Conservation (phyloP, 805 yeast genomes). For the Yamadazyma olivae region DNA sequence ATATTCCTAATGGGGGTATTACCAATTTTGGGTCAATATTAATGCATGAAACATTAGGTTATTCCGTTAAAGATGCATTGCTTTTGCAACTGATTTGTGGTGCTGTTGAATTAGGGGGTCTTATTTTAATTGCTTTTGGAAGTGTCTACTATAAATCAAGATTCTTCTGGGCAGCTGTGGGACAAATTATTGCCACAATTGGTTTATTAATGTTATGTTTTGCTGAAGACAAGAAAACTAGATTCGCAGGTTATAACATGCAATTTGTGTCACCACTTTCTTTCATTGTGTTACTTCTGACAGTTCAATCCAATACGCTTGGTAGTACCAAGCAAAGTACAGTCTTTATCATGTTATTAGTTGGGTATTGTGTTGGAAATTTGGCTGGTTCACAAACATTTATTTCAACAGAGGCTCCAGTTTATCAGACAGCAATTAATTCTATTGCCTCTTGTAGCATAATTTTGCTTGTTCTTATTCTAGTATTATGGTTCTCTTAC, state of each 20-base stretch:
- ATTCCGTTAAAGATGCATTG: constrained; percentile 30
- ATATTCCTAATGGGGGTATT: constrained; percentile 28
- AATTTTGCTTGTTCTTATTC: constrained; percentile 23
- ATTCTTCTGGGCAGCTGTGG: constrained; percentile 23
- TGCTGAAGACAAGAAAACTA: constrained; percentile 22
- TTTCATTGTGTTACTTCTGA: constrained; percentile 28
- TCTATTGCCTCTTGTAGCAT: constrained; percentile 35
- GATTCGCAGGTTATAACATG: constrained; percentile 12
- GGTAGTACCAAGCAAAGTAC: constrained; percentile 58
- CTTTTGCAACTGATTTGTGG: constrained; percentile 48
- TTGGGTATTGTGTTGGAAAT: constrained; percentile 55
- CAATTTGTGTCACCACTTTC: constrained; percentile 21
- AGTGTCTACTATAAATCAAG: constrained; percentile 25
- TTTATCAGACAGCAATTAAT: constrained; percentile 38
- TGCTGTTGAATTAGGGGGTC: constrained; percentile 43
- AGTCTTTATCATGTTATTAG: constrained; percentile 41
- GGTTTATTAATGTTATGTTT: constrained; percentile 42
- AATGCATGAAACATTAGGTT: constrained; percentile 23
- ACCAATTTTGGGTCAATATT: constrained; percentile 35
- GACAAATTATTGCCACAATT: constrained; percentile 19
- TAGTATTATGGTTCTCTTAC: constrained; percentile 24
- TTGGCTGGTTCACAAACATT: constrained; percentile 55
- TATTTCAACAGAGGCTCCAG: constrained; percentile 40
- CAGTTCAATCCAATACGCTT: constrained; percentile 46
- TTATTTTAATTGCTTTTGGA: constrained; percentile 27